Evolutionary conservation across 225 moss, liverwort and hornwort genomes (phyloP), one percentile per base, ranked within the genome.

Genomic region (Antitrichia curtipendula): DNA sequence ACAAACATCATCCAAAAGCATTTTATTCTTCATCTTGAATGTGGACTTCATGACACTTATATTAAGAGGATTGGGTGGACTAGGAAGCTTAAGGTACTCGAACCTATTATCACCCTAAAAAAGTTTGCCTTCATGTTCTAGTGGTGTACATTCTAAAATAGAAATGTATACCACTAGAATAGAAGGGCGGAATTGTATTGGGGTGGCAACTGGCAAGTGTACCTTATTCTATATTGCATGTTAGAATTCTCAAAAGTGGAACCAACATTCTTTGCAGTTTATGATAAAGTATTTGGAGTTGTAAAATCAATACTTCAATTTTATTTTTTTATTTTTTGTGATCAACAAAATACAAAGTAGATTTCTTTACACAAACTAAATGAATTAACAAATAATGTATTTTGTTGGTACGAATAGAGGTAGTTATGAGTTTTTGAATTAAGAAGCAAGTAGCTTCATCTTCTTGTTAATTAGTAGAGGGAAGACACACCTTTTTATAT

Each of bases 61-160:
- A 12, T 12, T 2, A 13, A 54, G 3, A 4, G 1, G 1, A 14
- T 36, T 9, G 5, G 8, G 1, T 34, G 52, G 5, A 32, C 7
- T 32, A 12, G 4, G 4, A 21, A 75, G 75, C 14, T 52, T 23
- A 34, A 22, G 1, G 4, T 34, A 75, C 6, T 0, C 15, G 3
- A 53, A 34, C 9, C 5, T 75, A 52, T 50, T 12, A 13, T 52
- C 36, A 23, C 9, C 13, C 14, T 36, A 36, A 22, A 34, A 6
- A 29, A 47, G 8, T 28, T 17, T 45, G 16, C 17, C 29, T 29
- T 18, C 10, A 29, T 29, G 2, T 10, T 12, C 2, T 17, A 0
- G 10, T 29, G 2, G 7, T 19, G 6, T 10, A 49, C 19, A 49
- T 31, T 49, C 11, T 73, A 29, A 7, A 45, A 31, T 47, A 72